phyloP scores from a whole-genome alignment of 192 early-diverging fungal species.

The Entophlyctis luteolus region DNA sequence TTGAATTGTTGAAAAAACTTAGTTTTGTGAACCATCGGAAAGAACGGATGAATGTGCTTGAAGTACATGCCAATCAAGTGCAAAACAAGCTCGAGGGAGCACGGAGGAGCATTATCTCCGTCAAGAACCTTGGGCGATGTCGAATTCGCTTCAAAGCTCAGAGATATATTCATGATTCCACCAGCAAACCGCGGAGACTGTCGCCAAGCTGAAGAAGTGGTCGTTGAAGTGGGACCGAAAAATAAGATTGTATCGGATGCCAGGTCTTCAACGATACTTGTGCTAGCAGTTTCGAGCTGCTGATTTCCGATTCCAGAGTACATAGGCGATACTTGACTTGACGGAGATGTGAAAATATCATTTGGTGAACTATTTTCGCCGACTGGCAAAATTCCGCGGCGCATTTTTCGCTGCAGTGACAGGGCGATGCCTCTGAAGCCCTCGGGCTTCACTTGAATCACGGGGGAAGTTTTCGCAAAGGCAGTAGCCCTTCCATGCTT shows the following conservation, averaged over 20 bases:
- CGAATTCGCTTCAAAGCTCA: constrained; percentile 36
- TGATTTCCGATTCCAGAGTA: background rate
- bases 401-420: constrained; percentile 36
- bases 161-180: constrained; percentile 46
- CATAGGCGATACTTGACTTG: background rate
- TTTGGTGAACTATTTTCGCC: background rate
- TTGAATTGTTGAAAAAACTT: constrained; percentile 43
- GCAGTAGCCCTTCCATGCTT: too few species aligned
- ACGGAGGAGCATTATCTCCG: constrained; percentile 41
- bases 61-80: constrained; percentile 48
- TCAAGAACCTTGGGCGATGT: constrained; percentile 8
- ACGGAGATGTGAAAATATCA: constrained; percentile 12
- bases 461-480: background rate
- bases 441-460: constrained; percentile 1
- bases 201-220: constrained; percentile 32
- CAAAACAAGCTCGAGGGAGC: constrained; percentile 40
- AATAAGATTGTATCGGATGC: constrained; percentile 41
- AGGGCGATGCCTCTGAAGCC: constrained; percentile 44
- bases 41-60: constrained; percentile 47
- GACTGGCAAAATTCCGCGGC: background rate
- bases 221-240: constrained; percentile 42
- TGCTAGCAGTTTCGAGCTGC: background rate
- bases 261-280: constrained; percentile 45
- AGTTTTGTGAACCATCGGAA: constrained; percentile 45
- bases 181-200: constrained; percentile 41